Evolutionary conservation across 345 rosid genomes (phyloP).

Genomic region (Eucalyptus guilfoylei): DNA sequence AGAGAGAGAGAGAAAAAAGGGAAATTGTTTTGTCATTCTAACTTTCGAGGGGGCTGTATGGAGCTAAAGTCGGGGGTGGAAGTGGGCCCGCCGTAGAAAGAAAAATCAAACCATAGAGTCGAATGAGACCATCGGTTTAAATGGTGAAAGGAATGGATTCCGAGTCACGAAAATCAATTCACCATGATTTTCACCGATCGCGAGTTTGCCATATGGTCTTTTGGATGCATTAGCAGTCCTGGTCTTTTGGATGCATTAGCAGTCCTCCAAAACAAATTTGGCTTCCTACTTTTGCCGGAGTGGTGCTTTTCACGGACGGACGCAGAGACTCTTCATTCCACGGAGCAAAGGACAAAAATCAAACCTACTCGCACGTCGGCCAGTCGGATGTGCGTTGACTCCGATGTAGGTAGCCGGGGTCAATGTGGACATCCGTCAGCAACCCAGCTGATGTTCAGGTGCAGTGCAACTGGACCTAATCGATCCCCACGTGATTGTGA

Average conservation of each 20-base stretch:
- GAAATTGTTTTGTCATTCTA: neutral
- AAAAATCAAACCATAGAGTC: neutral
- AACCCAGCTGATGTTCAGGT: neutral
- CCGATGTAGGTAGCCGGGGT: neutral
- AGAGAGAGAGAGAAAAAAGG: too few species aligned
- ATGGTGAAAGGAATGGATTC: neutral
- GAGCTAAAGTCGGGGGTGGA: neutral
- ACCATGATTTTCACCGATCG: neutral
- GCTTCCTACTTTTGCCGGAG: neutral
- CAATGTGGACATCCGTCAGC: neutral
- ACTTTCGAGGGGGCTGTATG: neutral
- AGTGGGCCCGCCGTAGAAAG: neutral
- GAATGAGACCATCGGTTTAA: too few species aligned
- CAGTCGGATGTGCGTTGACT: neutral
- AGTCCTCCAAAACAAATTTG: neutral
- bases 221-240: neutral
- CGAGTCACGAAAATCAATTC: neutral
- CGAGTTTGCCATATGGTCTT: neutral
- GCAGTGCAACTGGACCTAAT: neutral
- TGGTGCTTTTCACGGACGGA: neutral
- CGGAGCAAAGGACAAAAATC: neutral
- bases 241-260: neutral
- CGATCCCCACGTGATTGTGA: rapidly evolving
- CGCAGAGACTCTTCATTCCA: neutral
- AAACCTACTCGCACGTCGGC: neutral